These are phyloP conservation scores for Trichoderma aggressivum DNA, from an alignment of 2,329 filamentous ascomycete species.

Conservation along the genomic window DNA sequence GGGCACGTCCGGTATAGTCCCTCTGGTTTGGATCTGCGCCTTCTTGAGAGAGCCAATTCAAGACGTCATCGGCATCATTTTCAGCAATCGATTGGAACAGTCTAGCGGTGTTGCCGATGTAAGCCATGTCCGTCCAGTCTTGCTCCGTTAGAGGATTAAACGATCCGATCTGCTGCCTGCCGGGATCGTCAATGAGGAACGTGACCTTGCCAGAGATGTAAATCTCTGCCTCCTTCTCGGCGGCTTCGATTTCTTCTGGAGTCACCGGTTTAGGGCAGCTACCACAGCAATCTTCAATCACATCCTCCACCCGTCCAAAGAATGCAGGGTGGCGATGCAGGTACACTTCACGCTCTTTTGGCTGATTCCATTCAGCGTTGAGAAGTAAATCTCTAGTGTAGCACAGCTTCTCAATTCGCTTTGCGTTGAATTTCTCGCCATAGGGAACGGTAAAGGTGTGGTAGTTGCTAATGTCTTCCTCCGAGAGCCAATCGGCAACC, in stretches of 20 bases:
- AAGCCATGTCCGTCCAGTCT: slow-evolving; percentile 91
- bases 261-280: slow-evolving; percentile 68
- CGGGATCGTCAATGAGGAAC: slow-evolving; percentile 79
- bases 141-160: slow-evolving; percentile 80
- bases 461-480: slow-evolving; percentile 75
- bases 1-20: slow-evolving; percentile 75
- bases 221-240: slow-evolving; percentile 68
- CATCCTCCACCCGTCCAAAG: slow-evolving; percentile 71
- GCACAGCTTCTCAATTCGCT: slow-evolving; percentile 75
- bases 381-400: slow-evolving; percentile 79
- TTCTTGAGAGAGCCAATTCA: slow-evolving; percentile 66
- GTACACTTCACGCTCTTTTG: slow-evolving; percentile 69
- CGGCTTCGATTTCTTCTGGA: slow-evolving; percentile 66
- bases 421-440: slow-evolving; percentile 58
- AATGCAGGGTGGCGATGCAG: slow-evolving; percentile 84
- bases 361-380: slow-evolving; percentile 83
- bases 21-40: slow-evolving; percentile 67
- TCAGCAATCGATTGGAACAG: slow-evolving; percentile 81
- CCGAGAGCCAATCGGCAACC: slow-evolving; percentile 76
- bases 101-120: slow-evolving; percentile 72
- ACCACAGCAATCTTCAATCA: slow-evolving; percentile 79
- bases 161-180: slow-evolving; percentile 65
- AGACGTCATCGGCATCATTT: slow-evolving; percentile 64
- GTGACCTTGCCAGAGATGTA: slow-evolving; percentile 71
- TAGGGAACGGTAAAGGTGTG: slow-evolving; percentile 73